Evolutionary conservation across 352 stramenopile genomes (phyloP), one percentile per base, ranked within the genome.

Genomic region (Globisporangium nagaii): DNA sequence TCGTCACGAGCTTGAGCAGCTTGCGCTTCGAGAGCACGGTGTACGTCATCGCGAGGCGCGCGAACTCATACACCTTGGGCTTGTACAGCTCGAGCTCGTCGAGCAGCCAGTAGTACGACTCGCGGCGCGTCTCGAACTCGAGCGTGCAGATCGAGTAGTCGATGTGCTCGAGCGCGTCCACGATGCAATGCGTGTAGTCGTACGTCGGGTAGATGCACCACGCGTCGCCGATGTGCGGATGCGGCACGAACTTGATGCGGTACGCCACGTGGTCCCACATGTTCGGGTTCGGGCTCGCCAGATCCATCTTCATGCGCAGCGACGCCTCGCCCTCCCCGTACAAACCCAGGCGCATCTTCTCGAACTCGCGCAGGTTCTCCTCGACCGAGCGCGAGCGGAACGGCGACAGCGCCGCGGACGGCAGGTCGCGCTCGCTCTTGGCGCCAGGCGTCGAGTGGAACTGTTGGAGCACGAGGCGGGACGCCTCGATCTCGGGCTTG

Each of bases 161-260:
- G 65, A 99, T 98, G 70, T 99, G 89, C 76, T 99, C 97, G 13
- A 99, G 73, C 27, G 95, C 96, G 65, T 98, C 95, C 34, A 93
- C 80, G 63, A 99, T 98, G 73, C 97, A 98, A 80, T 99, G 97
- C 58, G 97, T 99, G 71, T 98, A 99, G 80, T 99, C 97, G 73
- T 99, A 99, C 5, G 96, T 98, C 10, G 97, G 97, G 76, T 99
- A 99, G 69, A 99, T 98, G 71, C 96, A 99, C 97, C 97, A 99
- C 58, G 93, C 93, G 58, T 97, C 83, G 34, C 97, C 97, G 36
- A 97, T 93, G 77, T 99, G 95, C 43, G 97, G 97, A 74, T 99
- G 97, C 39, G 91, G 69, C 41, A 97, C 91, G 66, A 96, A 99
- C 68, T 98, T 98, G 81, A 99, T 98, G 55, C 97, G 96, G 72